Percentiles rank a stretch among this genome's conserved stretches.
phyloP scores from a whole-genome alignment of 2,329 filamentous ascomycete genomes.

The Lizonia empirigonia region DNA sequence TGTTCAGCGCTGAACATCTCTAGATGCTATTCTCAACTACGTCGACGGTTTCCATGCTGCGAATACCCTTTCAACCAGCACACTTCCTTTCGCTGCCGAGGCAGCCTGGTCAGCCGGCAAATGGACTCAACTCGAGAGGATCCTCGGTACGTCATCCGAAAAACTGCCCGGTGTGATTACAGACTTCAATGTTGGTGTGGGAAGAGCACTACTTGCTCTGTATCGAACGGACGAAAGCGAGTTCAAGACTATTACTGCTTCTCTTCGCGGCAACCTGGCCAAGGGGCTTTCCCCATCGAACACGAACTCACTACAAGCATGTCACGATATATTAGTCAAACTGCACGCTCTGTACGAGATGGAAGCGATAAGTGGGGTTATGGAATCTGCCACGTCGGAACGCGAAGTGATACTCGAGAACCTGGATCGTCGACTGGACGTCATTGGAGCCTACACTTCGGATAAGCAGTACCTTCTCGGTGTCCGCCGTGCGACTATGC shows the following conservation, averaged over 20 bases:
- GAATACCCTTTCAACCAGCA: conserved; percentile 45
- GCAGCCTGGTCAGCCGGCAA: conserved; percentile 88
- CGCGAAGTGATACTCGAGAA: conserved; percentile 53
- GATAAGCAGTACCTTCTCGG: conserved; percentile 95
- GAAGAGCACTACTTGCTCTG: conserved; percentile 67
- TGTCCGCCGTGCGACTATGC: conserved; percentile 85
- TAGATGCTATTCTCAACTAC: conserved; percentile 84
- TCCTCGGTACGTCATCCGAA: conserved; percentile 57
- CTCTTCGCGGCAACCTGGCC: conserved; percentile 72
- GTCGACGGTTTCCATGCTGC: conserved; percentile 72
- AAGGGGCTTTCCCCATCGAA: conserved; percentile 75
- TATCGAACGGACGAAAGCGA: conserved; percentile 56
- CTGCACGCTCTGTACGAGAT: conserved; percentile 88
- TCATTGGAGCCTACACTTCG: conserved; percentile 84
- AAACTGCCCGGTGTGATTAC: conserved; percentile 47
- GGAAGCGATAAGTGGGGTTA: conserved; percentile 69
- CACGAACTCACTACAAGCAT: conserved; percentile 80
- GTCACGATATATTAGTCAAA: conserved; percentile 82
- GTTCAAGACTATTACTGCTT: conserved; percentile 65
- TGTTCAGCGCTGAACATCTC: conserved; percentile 24
- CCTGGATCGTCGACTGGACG: conserved; percentile 78
- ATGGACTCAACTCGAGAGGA: conserved; percentile 75
- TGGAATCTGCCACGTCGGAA: conserved; percentile 44
- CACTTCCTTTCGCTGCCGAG: conserved; percentile 85
- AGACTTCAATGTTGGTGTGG: conserved; percentile 85